phyloP scores from a whole-genome alignment of 306 rosid genomes.

The Malus sylvestris region DNA sequence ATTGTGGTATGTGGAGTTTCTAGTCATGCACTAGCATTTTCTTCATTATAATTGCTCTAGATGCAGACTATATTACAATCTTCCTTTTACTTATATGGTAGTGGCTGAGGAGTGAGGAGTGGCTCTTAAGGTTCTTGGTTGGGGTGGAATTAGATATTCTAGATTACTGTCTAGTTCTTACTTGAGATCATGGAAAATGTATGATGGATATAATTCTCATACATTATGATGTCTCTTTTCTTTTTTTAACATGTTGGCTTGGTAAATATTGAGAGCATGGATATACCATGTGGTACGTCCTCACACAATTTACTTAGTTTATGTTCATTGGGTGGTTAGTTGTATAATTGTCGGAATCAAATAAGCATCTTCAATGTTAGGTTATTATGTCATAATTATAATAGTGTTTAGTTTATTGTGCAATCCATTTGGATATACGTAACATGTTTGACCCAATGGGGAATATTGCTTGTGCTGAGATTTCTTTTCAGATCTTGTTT shows the following conservation, averaged over 20 bases:
- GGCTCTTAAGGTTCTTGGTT: background rate
- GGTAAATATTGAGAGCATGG: background rate
- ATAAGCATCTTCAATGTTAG: background rate
- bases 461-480: background rate
- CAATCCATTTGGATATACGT: background rate
- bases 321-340: background rate
- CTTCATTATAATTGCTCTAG: background rate
- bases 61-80: background rate
- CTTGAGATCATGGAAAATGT: conserved; percentile 5
- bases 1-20: conserved; percentile 68
- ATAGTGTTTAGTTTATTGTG: background rate
- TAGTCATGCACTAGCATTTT: background rate
- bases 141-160: background rate
- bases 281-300: background rate
- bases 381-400: background rate
- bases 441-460: background rate
- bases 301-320: background rate
- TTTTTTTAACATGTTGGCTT: background rate
- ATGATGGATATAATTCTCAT: background rate
- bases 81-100: conserved; percentile 1
- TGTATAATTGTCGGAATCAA: background rate
- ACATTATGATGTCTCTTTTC: background rate
- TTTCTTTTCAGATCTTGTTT: background rate
- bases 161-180: background rate
- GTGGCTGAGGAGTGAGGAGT: background rate